These are phyloP conservation scores for Calonectria hongkongensis DNA, from an alignment of 2,329 filamentous ascomycete species.

Conservation along the genomic window DNA sequence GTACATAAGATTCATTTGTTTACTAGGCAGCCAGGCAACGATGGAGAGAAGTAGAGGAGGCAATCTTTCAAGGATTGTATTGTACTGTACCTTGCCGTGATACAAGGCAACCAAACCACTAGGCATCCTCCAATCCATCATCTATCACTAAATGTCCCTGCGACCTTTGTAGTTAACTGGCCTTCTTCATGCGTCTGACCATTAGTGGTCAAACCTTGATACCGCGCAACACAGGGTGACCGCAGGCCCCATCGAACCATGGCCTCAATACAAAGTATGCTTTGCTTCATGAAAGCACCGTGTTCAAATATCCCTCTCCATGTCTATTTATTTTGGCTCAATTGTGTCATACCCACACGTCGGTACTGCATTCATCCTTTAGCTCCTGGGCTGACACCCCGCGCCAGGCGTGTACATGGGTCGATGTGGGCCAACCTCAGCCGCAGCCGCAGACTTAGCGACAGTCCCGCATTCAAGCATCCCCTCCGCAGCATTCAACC, in stretches of 20 bases:
- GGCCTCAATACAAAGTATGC: neutral
- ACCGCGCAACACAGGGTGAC: neutral
- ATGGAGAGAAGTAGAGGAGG: too few species aligned
- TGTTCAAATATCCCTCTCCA: neutral
- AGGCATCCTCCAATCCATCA: slow-evolving; percentile 1
- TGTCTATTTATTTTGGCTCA: neutral
- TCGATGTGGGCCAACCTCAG: slow-evolving; percentile 34
- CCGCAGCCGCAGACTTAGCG: slow-evolving; percentile 39
- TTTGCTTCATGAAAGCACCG: neutral
- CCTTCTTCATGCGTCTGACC: neutral
- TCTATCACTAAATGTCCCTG: neutral
- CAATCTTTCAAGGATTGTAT: too few species aligned
- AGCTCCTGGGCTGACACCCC: slow-evolving; percentile 14
- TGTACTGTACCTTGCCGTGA: neutral
- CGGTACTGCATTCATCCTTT: slow-evolving; percentile 11
- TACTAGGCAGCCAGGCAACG: too few species aligned
- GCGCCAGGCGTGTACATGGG: slow-evolving; percentile 8
- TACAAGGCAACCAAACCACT: slow-evolving; percentile 8
- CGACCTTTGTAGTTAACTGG: too few species aligned
- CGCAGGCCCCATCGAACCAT: neutral
- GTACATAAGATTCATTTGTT: too few species aligned
- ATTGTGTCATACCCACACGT: neutral
- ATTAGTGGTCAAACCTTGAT: neutral
- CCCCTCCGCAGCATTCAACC: slow-evolving; percentile 12
- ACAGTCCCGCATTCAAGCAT: slow-evolving; percentile 6